phyloP scores from a whole-genome alignment of 2,329 filamentous ascomycete species.

The Xylaria sp. region DNA sequence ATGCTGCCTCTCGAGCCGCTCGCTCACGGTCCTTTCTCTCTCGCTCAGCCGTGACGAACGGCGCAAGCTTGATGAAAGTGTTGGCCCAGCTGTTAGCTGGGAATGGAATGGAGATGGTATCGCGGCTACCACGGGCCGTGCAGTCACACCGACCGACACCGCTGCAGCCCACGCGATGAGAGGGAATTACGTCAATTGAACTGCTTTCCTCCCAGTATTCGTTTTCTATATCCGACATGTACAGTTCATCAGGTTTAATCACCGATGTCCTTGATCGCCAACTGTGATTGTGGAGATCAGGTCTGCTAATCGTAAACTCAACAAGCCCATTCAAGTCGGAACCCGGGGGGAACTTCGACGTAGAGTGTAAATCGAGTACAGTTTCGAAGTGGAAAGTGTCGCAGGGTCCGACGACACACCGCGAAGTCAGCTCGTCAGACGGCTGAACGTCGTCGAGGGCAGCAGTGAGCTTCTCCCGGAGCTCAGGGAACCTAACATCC shows the following conservation, averaged over 20 bases:
- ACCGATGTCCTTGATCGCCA: constrained; percentile 71
- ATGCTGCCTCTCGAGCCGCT: constrained; percentile 40
- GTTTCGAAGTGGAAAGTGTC: constrained; percentile 71
- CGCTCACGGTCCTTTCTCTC: constrained; percentile 44
- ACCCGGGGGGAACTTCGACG: constrained; percentile 66
- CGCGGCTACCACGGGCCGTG: constrained; percentile 55
- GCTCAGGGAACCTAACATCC: constrained; percentile 67
- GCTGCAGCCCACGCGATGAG: constrained; percentile 63
- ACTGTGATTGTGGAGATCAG: constrained; percentile 63
- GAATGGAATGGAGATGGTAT: constrained; percentile 66
- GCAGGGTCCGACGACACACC: constrained; percentile 56
- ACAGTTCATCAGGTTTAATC: constrained; percentile 65
- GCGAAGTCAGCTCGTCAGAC: constrained; percentile 48
- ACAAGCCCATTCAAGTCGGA: constrained; percentile 69
- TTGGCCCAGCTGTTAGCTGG: constrained; percentile 68
- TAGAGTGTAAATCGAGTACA: constrained; percentile 67
- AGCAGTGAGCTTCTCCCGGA: constrained; percentile 62
- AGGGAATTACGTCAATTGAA: constrained; percentile 59
- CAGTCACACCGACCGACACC: constrained; percentile 61
- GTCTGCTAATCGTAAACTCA: constrained; percentile 67
- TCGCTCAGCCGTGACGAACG: constrained; percentile 56
- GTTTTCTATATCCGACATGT: constrained; percentile 54
- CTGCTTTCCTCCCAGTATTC: constrained; percentile 59
- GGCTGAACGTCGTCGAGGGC: constrained; percentile 58
- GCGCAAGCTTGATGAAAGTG: constrained; percentile 66